phyloP scores from a whole-genome alignment of 2,329 filamentous ascomycete species.

The Lachnellula suecica region DNA sequence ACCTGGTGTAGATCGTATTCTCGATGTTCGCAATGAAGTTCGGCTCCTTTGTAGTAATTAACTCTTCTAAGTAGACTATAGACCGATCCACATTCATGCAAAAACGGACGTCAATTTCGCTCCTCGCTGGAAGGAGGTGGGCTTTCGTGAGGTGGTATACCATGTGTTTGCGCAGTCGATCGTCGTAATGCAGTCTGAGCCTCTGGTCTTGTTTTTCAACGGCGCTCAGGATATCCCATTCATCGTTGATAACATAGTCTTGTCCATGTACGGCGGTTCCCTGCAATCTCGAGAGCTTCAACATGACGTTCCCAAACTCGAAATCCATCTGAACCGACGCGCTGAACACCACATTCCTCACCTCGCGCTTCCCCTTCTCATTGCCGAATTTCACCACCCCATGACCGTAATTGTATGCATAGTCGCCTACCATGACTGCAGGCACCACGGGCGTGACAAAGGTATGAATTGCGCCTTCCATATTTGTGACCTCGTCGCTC shows the following conservation, averaged over 20 bases:
- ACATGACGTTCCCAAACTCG: constrained; percentile 24
- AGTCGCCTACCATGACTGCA: constrained; percentile 25
- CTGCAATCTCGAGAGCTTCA: constrained; percentile 19
- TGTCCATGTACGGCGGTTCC: constrained; percentile 8
- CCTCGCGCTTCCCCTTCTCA: background rate
- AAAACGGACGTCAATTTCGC: constrained; percentile 5
- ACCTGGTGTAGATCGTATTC: constrained; percentile 13
- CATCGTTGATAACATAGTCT: constrained; percentile 5
- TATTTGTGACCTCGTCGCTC: constrained; percentile 23
- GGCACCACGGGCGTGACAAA: constrained; percentile 26
- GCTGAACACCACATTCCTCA: constrained; percentile 24
- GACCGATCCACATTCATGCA: background rate
- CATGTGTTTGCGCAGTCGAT: constrained; percentile 19
- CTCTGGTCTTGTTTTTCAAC: constrained; percentile 19
- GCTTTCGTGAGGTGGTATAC: constrained; percentile 20
- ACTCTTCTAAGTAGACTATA: constrained; percentile 11
- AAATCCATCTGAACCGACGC: constrained; percentile 29
- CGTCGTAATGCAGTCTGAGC: constrained; percentile 21
- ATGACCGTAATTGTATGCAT: constrained; percentile 20
- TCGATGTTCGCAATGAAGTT: background rate
- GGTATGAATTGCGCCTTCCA: constrained; percentile 29
- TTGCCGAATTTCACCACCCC: constrained; percentile 18
- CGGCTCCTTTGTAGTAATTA: constrained; percentile 1
- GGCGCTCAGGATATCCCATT: constrained; percentile 12
- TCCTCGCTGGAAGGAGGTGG: constrained; percentile 12